Evolutionary conservation across 768 basidiomycete genomes (phyloP), one percentile per base, ranked within the genome.

Genomic region (Leccinum olivaceopallidum): DNA sequence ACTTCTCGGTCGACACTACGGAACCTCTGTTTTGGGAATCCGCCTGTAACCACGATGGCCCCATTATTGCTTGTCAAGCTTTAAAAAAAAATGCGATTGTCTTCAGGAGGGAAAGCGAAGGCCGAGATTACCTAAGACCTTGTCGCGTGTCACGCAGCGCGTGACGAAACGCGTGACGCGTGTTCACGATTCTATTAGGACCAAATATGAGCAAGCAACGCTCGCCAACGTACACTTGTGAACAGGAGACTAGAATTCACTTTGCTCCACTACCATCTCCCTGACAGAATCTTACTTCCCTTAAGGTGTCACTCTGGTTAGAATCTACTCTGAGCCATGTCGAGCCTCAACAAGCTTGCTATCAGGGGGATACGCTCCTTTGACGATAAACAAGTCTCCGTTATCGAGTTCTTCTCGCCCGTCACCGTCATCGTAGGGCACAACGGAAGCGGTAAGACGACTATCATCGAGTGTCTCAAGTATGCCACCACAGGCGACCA

Each of bases 391-490:
- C 84, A 89, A 65, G 85, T 95, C 63, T 83, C 92, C 2, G 84
- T 98, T 66, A 96, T 99, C 73, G 92, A 98, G 75, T 99, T 99
- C 78, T 98, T 94, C 77, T 87, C 88, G 20, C 97, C 97, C 7
- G 90, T 99, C 58, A 99, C 97, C 0, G 95, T 99, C 75, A 98
- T 99, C 61, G 95, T 98, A 2, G 97, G 97, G 2, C 92, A 95
- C 79, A 99, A 99, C 75, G 97, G 97, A 18, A 95, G 92, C 67
- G 97, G 97, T 49, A 99, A 99, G 78, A 99, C 97, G 3, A 99
- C 96, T 1, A 92, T 98, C 71, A 98, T 99, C 75, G 97, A 99
- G 81, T 98, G 96, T 77, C 84, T 99, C 74, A 98, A 98, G 80
- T 99, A 99, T 72, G 94, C 94, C 12, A 97, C 97, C 0, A 99